Percentiles rank a stretch among this genome's conserved stretches.
These are phyloP conservation scores for Myxozyma monticola DNA, from an alignment of 805 yeast genomes.

Conservation along the genomic window DNA sequence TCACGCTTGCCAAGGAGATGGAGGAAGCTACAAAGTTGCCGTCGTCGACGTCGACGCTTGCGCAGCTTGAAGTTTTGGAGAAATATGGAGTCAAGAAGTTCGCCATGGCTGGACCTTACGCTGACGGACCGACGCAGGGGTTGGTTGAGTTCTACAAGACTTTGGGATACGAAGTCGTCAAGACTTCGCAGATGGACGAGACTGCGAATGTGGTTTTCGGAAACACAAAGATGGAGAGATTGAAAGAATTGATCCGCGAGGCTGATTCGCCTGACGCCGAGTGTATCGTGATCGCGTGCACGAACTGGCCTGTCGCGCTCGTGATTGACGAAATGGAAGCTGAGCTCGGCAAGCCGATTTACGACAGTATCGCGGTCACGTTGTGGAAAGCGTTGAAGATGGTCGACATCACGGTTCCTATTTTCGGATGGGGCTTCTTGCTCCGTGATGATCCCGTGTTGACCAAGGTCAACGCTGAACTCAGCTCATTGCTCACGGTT, in stretches of 20 bases:
- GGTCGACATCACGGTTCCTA: conserved; percentile 13
- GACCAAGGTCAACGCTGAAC: conserved; percentile 1
- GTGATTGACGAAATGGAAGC: conserved; percentile 19
- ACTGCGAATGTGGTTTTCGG: conserved; percentile 17
- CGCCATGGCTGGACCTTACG: conserved; percentile 19
- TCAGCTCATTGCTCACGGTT: conserved; percentile 1
- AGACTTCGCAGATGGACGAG: conserved; percentile 22
- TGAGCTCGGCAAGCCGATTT: conserved; percentile 19
- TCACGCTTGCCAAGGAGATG: conserved; percentile 7
- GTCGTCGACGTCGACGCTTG: conserved; percentile 20
- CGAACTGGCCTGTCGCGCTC: conserved; percentile 23
- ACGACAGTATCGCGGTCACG: conserved; percentile 14
- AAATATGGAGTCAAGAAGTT: conserved; percentile 16
- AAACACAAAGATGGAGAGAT: conserved; percentile 11
- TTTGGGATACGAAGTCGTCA: conserved; percentile 14
- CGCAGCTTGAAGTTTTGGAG: conserved; percentile 16
- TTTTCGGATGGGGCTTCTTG: conserved; percentile 17
- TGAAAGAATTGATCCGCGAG: conserved; percentile 16
- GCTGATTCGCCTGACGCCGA: conserved; percentile 20
- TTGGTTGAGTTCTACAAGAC: conserved; percentile 13
- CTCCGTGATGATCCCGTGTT: conserved; percentile 13
- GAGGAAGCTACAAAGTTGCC: conserved; percentile 13
- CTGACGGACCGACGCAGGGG: conserved; percentile 22
- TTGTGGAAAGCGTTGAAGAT: conserved; percentile 19
- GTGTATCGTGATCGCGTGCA: conserved; percentile 20